Evolutionary conservation across 345 rosid species (phyloP).

Genomic region (Toxicodendron radicans): DNA sequence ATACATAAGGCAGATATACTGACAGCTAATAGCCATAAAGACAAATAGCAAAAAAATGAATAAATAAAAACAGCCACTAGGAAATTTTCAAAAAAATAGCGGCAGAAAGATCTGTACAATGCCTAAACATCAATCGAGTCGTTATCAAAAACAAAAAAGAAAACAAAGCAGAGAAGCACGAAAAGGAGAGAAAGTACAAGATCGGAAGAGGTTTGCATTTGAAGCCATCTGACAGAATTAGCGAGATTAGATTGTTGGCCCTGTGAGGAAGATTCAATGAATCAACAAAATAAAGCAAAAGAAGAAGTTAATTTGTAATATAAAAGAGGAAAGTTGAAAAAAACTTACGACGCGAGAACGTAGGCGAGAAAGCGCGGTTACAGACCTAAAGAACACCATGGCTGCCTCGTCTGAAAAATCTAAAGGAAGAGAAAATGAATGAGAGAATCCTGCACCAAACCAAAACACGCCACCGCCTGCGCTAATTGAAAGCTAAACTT

Average conservation of each 20-base stretch:
- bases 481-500: too few relatives aligned
- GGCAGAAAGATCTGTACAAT: too few relatives aligned
- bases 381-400: slow-evolving; percentile 71
- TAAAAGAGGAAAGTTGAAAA: background rate
- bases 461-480: too few relatives aligned
- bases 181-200: slow-evolving; percentile 42
- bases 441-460: too few relatives aligned
- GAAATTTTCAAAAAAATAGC: too few relatives aligned
- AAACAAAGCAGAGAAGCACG: background rate
- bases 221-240: slow-evolving; percentile 84
- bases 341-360: slow-evolving; percentile 66
- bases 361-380: slow-evolving; percentile 60
- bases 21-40: too few relatives aligned
- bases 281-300: background rate
- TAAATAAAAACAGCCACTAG: too few relatives aligned
- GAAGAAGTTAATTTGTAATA: background rate
- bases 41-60: too few relatives aligned
- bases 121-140: too few relatives aligned
- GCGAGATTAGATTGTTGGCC: slow-evolving; percentile 58
- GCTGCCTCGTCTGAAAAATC: slow-evolving; percentile 9
- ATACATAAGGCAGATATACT: too few relatives aligned
- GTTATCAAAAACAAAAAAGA: background rate
- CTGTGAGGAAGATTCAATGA: slow-evolving; percentile 32
- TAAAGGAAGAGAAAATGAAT: too few relatives aligned
- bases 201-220: slow-evolving; percentile 72